These are phyloP conservation scores for Tuber microsphaerosporum DNA, from an alignment of 495 filamentous ascomycete species.

Conservation along the genomic window DNA sequence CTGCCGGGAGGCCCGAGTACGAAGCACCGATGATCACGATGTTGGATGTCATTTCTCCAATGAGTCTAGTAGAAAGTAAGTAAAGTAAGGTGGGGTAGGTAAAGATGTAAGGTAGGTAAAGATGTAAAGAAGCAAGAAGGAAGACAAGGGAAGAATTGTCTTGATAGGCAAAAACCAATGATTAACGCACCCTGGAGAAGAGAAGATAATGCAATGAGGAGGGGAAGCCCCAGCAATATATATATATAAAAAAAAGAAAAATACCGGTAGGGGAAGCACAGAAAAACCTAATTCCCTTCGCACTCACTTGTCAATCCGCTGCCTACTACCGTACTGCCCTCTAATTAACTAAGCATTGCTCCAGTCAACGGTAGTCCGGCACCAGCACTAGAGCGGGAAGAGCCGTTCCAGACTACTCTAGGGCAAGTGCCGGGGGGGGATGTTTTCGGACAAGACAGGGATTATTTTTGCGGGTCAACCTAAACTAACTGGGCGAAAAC, in stretches of 20 bases:
- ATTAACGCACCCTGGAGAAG: not conserved
- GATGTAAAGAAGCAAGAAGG: not conserved
- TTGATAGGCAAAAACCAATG: not conserved
- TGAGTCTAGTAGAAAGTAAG: not conserved
- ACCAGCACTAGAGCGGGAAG: not conserved
- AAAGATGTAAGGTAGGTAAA: too few species aligned
- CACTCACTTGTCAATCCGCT: not conserved
- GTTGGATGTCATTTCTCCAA: slow-evolving; percentile 10
- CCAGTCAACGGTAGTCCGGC: not conserved
- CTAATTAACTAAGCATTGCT: not conserved
- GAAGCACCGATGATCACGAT: slow-evolving; percentile 54
- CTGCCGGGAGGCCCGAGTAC: slow-evolving; percentile 49
- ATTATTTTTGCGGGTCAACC: too few species aligned
- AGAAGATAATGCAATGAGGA: not conserved
- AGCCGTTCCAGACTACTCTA: not conserved
- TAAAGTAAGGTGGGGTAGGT: not conserved
- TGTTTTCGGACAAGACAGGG: too few species aligned
- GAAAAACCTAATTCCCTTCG: not conserved
- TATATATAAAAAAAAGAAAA: not conserved
- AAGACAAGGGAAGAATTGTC: not conserved
- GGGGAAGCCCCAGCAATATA: not conserved
- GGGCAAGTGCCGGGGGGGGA: too few species aligned
- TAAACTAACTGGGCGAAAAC: too few species aligned
- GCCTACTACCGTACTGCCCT: not conserved
- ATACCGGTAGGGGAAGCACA: not conserved